Evolutionary conservation across 1,284 basidiomycete genomes (phyloP).

Genomic region (Ustilago hordei): DNA sequence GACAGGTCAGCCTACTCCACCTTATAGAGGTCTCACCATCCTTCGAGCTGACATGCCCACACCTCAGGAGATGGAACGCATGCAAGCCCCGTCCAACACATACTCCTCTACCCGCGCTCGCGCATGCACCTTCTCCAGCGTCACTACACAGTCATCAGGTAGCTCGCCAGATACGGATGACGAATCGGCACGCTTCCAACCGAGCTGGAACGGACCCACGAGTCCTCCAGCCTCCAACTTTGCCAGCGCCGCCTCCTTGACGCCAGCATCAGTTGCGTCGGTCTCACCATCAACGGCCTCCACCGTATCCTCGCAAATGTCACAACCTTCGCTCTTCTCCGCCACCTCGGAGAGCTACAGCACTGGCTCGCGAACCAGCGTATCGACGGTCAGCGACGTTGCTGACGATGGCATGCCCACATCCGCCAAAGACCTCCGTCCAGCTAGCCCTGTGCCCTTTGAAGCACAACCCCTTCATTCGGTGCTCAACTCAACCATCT

Average conservation of each 20-base stretch:
- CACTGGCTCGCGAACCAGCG: conserved; percentile 41
- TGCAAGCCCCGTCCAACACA: conserved; percentile 23
- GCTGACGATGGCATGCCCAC: conserved; percentile 26
- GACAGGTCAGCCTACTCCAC: conserved; percentile 53
- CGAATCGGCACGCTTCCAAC: conserved; percentile 32
- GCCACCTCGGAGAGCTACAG: conserved; percentile 36
- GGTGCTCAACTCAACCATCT: conserved; percentile 60
- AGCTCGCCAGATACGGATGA: conserved; percentile 49
- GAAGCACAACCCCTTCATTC: conserved; percentile 57
- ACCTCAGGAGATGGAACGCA: conserved; percentile 38
- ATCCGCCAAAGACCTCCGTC: conserved; percentile 10
- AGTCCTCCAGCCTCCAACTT: conserved; percentile 9
- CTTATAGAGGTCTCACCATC: conserved; percentile 66
- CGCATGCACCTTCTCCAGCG: conserved; percentile 49
- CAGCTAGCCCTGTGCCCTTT: conserved; percentile 3
- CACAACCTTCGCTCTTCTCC: conserved; percentile 56
- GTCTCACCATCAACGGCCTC: conserved; percentile 51
- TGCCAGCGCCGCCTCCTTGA: conserved; percentile 6
- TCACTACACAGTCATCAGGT: conserved; percentile 47
- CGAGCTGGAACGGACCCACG: conserved; percentile 25
- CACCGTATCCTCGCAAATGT: conserved; percentile 43
- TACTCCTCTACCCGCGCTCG: conserved; percentile 32
- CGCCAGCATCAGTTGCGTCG: conserved; percentile 21
- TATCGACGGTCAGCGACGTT: conserved; percentile 41
- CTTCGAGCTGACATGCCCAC: conserved; percentile 66